Percentiles rank a stretch among this genome's conserved stretches.
Evolutionary conservation across 805 yeast species (phyloP).

Genomic region (Dipodascopsis uninucleata): DNA sequence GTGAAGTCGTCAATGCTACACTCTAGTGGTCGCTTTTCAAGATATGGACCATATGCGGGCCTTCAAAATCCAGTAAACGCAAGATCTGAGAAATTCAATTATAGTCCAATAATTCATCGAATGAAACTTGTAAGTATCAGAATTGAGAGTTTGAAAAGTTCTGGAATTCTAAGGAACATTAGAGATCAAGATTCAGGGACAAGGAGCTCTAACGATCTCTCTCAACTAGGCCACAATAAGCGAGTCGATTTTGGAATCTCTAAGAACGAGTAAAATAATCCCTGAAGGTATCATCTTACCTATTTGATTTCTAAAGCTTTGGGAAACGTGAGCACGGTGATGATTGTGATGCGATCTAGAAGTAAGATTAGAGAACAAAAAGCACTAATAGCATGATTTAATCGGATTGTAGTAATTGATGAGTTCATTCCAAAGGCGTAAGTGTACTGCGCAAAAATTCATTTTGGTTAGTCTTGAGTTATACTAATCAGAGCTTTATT

Average conservation of each 20-base stretch:
- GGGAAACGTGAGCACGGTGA: too few species aligned
- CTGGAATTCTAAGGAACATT: too few species aligned
- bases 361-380: neutral
- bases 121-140: conserved; percentile 12
- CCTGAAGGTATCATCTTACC: conserved; percentile 47
- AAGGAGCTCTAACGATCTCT: too few species aligned
- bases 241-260: conserved; percentile 36
- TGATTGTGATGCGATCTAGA: too few species aligned
- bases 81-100: neutral
- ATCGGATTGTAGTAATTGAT: conserved; percentile 28
- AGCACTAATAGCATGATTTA: too few species aligned
- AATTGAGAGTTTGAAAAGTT: neutral
- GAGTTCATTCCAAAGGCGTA: conserved; percentile 16
- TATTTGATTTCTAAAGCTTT: too few species aligned
- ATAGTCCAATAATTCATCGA: conserved; percentile 10
- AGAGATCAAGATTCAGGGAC: too few species aligned
- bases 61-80: too few species aligned
- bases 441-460: neutral
- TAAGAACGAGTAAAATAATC: conserved; percentile 42
- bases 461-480: conserved; percentile 7
- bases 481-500: neutral
- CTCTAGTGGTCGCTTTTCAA: too few species aligned
- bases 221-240: conserved; percentile 27
- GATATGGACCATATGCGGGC: too few species aligned
- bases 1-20: too few species aligned